Evolutionary conservation across 306 rosid genomes (phyloP).

Genomic region (Quillaja saponaria): DNA sequence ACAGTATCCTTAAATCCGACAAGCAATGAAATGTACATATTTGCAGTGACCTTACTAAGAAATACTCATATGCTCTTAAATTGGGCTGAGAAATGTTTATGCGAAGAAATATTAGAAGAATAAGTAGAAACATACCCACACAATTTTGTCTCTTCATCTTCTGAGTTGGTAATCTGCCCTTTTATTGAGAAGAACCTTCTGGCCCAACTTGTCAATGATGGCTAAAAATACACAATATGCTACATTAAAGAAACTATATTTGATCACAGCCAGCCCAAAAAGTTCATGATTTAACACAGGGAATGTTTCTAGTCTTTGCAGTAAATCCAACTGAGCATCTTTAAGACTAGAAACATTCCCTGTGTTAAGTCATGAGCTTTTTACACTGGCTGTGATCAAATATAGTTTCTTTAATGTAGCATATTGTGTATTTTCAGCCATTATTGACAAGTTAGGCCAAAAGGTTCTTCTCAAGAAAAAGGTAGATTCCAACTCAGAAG

Average conservation of each 20-base stretch:
- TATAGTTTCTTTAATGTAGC: conserved; percentile 9
- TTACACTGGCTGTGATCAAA: background rate
- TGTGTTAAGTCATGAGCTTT: background rate
- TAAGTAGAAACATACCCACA: conserved; percentile 56
- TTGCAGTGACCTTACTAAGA: no score
- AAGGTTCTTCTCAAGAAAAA: conserved; percentile 50
- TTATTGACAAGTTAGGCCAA: conserved; percentile 62
- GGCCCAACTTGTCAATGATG: conserved; percentile 67
- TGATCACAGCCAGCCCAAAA: conserved; percentile 7
- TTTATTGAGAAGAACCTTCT: conserved; percentile 49
- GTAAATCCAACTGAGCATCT: background rate
- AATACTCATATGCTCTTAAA: no score
- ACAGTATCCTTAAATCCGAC: no score
- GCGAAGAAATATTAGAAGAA: conserved; percentile 12
- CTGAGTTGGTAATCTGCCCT: conserved; percentile 36
- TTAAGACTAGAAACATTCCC: background rate
- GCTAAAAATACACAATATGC: conserved; percentile 43
- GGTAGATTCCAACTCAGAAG: conserved; percentile 40
- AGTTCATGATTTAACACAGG: background rate
- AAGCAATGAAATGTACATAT: no score
- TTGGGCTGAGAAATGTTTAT: conserved; percentile 2
- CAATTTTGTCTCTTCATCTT: conserved; percentile 89
- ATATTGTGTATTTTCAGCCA: conserved; percentile 49
- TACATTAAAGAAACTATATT: conserved; percentile 8
- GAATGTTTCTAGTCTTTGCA: background rate